Base-by-base conservation (phyloP, 2,329 filamentous ascomycete species). In the Colletotrichum cordylinicola region DNA sequence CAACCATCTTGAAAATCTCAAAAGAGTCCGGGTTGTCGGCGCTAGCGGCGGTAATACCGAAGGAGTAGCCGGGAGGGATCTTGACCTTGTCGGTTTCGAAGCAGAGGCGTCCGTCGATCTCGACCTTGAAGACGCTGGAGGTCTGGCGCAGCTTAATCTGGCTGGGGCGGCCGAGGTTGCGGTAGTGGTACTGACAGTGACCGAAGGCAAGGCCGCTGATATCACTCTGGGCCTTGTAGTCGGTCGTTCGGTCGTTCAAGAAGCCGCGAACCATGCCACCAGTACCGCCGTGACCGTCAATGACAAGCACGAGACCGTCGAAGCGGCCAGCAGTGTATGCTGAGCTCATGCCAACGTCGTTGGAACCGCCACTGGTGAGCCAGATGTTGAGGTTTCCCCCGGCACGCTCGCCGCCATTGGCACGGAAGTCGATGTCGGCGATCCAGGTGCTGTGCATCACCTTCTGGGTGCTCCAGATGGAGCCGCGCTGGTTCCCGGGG, bases 21-120 rank as follows among this genome's bases (percentile, higher is more conserved):
- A 98, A 98, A 7, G 95, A 98, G 86, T 99, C 97, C 1, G 97
- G 96, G 80, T 93, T 96, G 79, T 98, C 96, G 35, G 95, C 94
- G 4, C 95, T 96, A 18, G 95, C 94, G 56, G 96, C 97, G 15
- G 94, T 95, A 79, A 99, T 87, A 80, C 97, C 97, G 79, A 98
- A 95, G 83, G 91, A 91, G 87, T 98, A 98, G 79, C 95, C 95
- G 3, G 90, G 80, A 4, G 96, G 97, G 29, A 99, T 90, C 77
- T 88, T 89, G 81, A 98, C 90, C 88, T 95, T 94, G 84, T 93
- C 87, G 68, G 93, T 96, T 82, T 95, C 91, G 86, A 99, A 98
- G 88, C 97, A 99, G 55, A 91, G 87, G 69, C 90, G 88, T 75
- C 93, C 93, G 82, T 98, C 97, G 37, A 98, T 88, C 68, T 93